Conservation (phyloP, 257 asterid species). For the Petunia secreta region DNA sequence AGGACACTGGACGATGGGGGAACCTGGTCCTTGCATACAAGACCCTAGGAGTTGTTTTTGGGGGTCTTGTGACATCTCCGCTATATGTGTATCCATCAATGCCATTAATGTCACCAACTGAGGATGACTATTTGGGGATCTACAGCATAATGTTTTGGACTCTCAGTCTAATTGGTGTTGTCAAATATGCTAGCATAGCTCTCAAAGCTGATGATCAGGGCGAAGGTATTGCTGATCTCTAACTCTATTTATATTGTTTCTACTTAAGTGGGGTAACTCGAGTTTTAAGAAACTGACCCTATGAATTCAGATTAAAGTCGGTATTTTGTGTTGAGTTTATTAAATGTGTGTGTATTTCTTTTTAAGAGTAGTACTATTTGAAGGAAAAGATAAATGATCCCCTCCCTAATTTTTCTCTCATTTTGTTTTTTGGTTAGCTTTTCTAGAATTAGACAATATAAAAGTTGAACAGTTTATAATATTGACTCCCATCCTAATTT, state of each 20-base stretch:
- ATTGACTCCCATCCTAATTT: not conserved
- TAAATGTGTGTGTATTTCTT: not conserved
- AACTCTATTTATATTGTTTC: not conserved
- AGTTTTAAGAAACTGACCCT: not conserved
- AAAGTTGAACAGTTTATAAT: not conserved
- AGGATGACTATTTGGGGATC: conserved; percentile 48
- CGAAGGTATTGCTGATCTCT: conserved; percentile 41
- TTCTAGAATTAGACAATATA: not conserved
- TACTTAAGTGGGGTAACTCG: not conserved
- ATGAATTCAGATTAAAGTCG: not conserved
- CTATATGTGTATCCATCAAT: conserved; percentile 55
- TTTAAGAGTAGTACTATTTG: not conserved
- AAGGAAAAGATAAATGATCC: not conserved
- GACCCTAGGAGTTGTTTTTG: conserved; percentile 56
- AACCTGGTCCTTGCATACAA: conserved; percentile 45
- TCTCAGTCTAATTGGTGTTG: conserved; percentile 48
- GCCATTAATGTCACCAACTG: conserved; percentile 49
- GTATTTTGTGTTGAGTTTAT: no score
- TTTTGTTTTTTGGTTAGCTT: not conserved
- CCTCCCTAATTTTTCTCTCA: not conserved
- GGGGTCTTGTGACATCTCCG: conserved; percentile 57
- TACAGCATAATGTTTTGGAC: conserved; percentile 56
- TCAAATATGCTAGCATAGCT: conserved; percentile 49
- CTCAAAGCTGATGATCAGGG: conserved; percentile 56
- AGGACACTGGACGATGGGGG: conserved; percentile 37